These are phyloP conservation scores for Rhodotorula sp. DNA, from an alignment of 1,284 basidiomycete species.

Conservation along the genomic window DNA sequence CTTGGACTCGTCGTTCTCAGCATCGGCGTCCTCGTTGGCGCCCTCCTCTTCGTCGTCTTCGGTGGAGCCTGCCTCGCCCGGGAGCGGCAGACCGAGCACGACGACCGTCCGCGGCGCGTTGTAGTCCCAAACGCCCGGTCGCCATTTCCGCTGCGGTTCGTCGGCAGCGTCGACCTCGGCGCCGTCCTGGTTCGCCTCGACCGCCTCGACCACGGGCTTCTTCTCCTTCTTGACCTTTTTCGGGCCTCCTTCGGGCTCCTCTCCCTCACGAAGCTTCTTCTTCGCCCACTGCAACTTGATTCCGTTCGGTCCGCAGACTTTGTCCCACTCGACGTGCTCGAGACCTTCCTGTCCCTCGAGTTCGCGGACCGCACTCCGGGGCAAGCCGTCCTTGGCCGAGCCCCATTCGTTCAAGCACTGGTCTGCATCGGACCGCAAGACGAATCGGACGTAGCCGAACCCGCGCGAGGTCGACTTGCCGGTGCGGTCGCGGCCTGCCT, in stretches of 20 bases:
- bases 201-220: conserved; percentile 53
- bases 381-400: conserved; percentile 53
- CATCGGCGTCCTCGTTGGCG: conserved; percentile 13
- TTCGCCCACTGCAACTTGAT: conserved; percentile 75
- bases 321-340: conserved; percentile 53
- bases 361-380: conserved; percentile 33
- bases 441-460: conserved; percentile 96
- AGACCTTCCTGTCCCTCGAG: conserved; percentile 33
- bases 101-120: conserved; percentile 42
- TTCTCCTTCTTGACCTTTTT: conserved; percentile 42
- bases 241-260: conserved; percentile 52
- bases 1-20: conserved; percentile 13
- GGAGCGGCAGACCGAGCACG: conserved; percentile 38
- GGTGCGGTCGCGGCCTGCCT: conserved; percentile 39
- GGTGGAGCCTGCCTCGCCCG: conserved; percentile 22
- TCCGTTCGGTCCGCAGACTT: conserved; percentile 59
- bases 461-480: conserved; percentile 80
- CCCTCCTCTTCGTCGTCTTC: conserved; percentile 34
- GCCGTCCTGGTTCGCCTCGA: conserved; percentile 9
- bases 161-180: conserved; percentile 18
- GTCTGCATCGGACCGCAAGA: conserved; percentile 84
- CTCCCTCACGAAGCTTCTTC: conserved; percentile 49
- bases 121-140: conserved; percentile 28
- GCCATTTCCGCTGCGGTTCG: conserved; percentile 24
- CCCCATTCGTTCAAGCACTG: conserved; percentile 60